phyloP scores from a whole-genome alignment of 2,329 filamentous ascomycete genomes.

The Dactylonectria estremocensis region DNA sequence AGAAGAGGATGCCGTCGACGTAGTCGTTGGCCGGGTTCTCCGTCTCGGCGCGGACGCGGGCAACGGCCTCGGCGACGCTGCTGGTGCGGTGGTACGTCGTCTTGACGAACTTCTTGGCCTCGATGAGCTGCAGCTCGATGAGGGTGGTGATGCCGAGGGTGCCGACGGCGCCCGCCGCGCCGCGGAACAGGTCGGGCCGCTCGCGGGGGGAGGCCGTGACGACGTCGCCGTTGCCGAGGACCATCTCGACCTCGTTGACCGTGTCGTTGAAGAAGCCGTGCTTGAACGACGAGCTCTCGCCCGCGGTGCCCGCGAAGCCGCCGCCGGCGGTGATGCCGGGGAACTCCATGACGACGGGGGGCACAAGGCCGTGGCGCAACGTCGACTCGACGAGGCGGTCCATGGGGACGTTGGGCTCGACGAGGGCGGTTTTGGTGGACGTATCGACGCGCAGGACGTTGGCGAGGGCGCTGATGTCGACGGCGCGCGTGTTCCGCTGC shows the following conservation, averaged over 20 bases:
- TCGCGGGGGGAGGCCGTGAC: constrained; percentile 62
- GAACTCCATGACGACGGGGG: constrained; percentile 81
- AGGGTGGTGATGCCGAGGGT: constrained; percentile 74
- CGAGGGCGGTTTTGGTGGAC: constrained; percentile 51
- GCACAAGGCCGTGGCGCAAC: constrained; percentile 66
- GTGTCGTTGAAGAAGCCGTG: constrained; percentile 78
- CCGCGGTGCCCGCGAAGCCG: constrained; percentile 76
- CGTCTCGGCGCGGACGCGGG: constrained; percentile 52
- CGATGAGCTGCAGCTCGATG: constrained; percentile 69
- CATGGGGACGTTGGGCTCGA: constrained; percentile 81
- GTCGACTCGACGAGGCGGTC: constrained; percentile 73
- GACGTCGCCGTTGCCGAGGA: constrained; percentile 71
- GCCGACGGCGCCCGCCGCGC: constrained; percentile 72
- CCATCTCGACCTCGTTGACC: constrained; percentile 74
- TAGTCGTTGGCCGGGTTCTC: constrained; percentile 60
- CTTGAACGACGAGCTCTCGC: constrained; percentile 77
- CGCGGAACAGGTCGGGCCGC: constrained; percentile 70
- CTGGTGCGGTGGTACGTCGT: constrained; percentile 66
- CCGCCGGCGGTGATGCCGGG: constrained; percentile 79
- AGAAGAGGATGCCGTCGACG: constrained; percentile 73
- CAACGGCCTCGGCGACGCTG: constrained; percentile 61
- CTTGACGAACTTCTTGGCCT: constrained; percentile 69
- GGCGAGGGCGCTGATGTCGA: constrained; percentile 43
- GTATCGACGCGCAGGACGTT: constrained; percentile 37
- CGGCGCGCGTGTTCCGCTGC: constrained; percentile 41